Base-by-base conservation (phyloP, 2,329 filamentous ascomycete species). In the Cercospora zeae-maydis region DNA sequence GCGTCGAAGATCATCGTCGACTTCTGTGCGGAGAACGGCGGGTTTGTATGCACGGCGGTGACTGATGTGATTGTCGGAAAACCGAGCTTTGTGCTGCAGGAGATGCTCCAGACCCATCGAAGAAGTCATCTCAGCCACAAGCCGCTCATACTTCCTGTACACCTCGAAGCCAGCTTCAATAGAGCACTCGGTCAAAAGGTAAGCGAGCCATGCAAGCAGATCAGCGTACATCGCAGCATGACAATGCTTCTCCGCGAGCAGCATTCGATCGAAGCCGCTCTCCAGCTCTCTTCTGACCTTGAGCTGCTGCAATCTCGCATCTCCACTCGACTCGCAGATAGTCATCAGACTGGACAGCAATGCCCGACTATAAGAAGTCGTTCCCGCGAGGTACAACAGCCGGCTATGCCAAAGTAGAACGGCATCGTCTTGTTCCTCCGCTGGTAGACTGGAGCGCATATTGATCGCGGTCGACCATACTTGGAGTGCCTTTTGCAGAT, bases 391-490 rank as follows among this genome's bases (percentile, higher is more conserved):
- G 81, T 47, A 52, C 87, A 88, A 92, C 0, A 87, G 79, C 83
- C 87, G 90, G 1, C 83, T 82, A 59, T 83, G 82, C 80, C 84
- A 85, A 1, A 91, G 74, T 1, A 81, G 67, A 9, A 81, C 74
- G 7, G 61, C 63, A 74, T 80, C 75, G 31, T 73, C 68, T 57
- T 72, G 74, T 21, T 77, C 73, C 5, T 67, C 61, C 19, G 75
- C 68, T 4, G 74, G 64, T 21, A 82, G 77, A 2, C 71, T 76
- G n/a, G 72, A 71, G 59, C 77, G 80, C 81, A 87, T 84, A 2
- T 79, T 79, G n/a, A 91, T 78, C 1, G 91, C 88, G 1, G 88
- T 88, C 1, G 81, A 74, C 70, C 93, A 84, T 0, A 95, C 86
- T 57, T 85, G 86, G 21, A 81, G 78, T 4, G 89, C 87, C 52